phyloP scores from a whole-genome alignment of 2,329 filamentous ascomycete genomes.

The Sporothrix globosa region DNA sequence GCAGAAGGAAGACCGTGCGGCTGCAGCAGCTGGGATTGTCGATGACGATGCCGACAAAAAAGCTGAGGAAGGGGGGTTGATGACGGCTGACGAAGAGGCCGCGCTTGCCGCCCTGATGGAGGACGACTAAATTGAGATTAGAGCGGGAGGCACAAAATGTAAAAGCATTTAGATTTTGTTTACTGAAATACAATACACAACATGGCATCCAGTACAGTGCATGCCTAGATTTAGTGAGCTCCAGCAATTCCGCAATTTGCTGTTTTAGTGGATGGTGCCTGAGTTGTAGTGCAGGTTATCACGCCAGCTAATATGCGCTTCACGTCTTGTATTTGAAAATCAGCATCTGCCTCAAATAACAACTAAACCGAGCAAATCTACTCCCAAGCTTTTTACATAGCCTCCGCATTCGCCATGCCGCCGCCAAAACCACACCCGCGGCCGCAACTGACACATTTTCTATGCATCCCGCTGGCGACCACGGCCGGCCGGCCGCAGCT shows the following conservation, averaged over 20 bases:
- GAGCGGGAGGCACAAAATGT: background rate
- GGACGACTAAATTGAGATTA: slow-evolving; percentile 54
- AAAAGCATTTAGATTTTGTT: background rate
- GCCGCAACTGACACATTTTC: slow-evolving; percentile 65
- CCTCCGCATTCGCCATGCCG: background rate
- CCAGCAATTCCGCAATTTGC: background rate
- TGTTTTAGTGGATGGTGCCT: background rate
- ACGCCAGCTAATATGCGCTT: background rate
- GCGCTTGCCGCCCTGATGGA: slow-evolving; percentile 92
- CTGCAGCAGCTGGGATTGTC: slow-evolving; percentile 43
- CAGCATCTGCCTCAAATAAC: too few species aligned
- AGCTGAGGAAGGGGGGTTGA: slow-evolving; percentile 51
- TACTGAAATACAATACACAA: background rate
- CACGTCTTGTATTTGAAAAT: too few species aligned
- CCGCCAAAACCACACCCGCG: slow-evolving; percentile 26
- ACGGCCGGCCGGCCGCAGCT: slow-evolving; percentile 65
- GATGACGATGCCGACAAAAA: slow-evolving; percentile 68
- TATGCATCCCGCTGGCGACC: slow-evolving; percentile 73
- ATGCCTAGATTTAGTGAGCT: background rate
- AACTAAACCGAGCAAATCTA: too few species aligned
- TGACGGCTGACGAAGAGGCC: slow-evolving; percentile 87
- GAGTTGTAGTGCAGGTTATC: background rate
- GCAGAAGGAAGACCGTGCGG: slow-evolving; percentile 52
- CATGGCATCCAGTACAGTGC: background rate
- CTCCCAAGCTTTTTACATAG: background rate